Evolutionary conservation across 2,329 filamentous ascomycete genomes (phyloP), one percentile per base, ranked within the genome.

Genomic region (Penicillium brevicompactum): DNA sequence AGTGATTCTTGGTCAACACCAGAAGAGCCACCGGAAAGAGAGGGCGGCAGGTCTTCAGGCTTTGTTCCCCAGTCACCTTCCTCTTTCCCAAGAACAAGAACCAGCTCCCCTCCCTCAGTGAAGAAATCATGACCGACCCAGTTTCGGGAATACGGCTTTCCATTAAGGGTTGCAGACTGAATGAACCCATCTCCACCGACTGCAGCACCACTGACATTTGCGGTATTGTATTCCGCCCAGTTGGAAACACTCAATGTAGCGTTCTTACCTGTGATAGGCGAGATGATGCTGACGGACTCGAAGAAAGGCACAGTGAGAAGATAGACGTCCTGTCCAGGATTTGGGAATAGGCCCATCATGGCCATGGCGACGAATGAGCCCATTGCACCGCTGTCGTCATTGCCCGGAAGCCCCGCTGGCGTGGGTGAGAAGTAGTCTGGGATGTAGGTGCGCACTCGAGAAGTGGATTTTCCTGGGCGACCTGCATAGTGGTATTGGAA

Each of bases 121-220:
- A 89, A 90, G 64, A 90, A 90, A 42, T 78, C 81, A 71, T 90
- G 87, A 37, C 82, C 79, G 11, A 90, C 74, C 86, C 87, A 90
- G 67, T 83, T 90, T 69, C 76, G 82, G 0, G 77, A 82, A 62
- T 87, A 90, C 0, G 76, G 70, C 61, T 76, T 57, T 1, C 87
- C 87, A 64, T 90, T 69, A 27, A 90, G 70, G 2, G 79, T 88
- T 2, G 84, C 87, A 42, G 76, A 84, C 74, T 89, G 86, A n/a
- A 90, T 84, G 59, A 83, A 90, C 0, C 89, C 78, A 34, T 79
- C 79, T 57, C 76, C 66, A 56, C 86, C 86, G 0, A 55, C 86
- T 55, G 87, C 18, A 58, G 75, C 66, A 54, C 86, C 85, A 0
- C 56, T 65, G 0, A 82, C 67, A 53, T 89, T 86, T 56, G 87